Conservation (phyloP, 768 basidiomycete genomes). For the Panus rudis region DNA sequence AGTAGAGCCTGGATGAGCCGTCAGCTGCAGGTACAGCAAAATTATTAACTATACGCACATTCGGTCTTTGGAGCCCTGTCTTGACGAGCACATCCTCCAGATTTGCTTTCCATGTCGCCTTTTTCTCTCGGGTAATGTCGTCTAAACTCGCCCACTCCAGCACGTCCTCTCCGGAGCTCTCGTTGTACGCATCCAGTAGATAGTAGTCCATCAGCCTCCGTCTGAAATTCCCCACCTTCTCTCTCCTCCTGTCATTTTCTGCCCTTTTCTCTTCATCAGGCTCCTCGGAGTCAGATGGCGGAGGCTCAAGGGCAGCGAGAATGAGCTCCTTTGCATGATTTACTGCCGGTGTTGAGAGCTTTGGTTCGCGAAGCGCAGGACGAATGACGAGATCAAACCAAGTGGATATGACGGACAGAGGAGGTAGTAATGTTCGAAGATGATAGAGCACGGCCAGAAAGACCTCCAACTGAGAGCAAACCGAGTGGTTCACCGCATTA, state of each 20-base stretch:
- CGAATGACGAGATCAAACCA: constrained; percentile 83
- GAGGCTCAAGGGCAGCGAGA: constrained; percentile 42
- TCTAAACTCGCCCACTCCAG: constrained; percentile 70
- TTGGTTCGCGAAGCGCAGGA: constrained; percentile 70
- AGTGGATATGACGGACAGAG: constrained; percentile 60
- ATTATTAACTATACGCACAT: constrained; percentile 40
- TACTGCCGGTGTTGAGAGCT: constrained; percentile 48
- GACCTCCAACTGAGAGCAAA: constrained; percentile 53
- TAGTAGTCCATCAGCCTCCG: constrained; percentile 67
- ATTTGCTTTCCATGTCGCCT: constrained; percentile 68
- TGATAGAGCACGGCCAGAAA: constrained; percentile 63
- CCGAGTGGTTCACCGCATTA: constrained; percentile 58
- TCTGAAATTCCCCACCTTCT: constrained; percentile 59
- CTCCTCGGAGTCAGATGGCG: not conserved
- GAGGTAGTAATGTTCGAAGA: constrained; percentile 52
- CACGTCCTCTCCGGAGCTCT: constrained; percentile 64
- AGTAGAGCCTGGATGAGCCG: constrained; percentile 51
- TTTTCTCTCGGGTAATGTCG: constrained; percentile 50
- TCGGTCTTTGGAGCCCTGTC: constrained; percentile 54
- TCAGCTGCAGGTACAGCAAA: not conserved
- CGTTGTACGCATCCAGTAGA: constrained; percentile 70
- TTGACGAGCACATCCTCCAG: constrained; percentile 68
- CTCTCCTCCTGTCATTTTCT: constrained; percentile 31
- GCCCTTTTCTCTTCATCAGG: constrained; percentile 25
- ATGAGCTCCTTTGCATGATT: constrained; percentile 70